These are phyloP conservation scores for Raphanus sativus DNA, from an alignment of 345 rosid genomes.

Conservation along the genomic window DNA sequence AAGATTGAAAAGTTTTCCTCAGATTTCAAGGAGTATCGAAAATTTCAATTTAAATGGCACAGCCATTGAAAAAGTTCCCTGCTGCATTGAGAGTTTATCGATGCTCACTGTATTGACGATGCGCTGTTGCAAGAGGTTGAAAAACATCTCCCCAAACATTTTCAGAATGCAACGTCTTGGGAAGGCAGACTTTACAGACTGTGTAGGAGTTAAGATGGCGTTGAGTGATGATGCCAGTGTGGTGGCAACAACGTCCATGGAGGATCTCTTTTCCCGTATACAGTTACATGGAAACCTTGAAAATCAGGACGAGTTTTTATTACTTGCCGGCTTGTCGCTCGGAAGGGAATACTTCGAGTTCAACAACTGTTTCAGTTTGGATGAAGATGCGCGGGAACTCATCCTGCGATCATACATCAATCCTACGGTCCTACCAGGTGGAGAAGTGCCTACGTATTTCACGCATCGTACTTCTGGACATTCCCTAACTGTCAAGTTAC, in stretches of 20 bases:
- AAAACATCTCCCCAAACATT: conserved; percentile 20
- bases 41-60: too few species aligned
- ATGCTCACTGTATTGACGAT: not conserved
- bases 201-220: not conserved
- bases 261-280: too few species aligned
- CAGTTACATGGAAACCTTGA: too few species aligned
- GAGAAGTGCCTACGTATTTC: not conserved
- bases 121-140: not conserved
- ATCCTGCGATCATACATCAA: not conserved
- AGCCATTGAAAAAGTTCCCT: conserved; percentile 3
- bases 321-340: too few species aligned
- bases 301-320: too few species aligned
- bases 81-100: not conserved
- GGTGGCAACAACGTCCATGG: too few species aligned
- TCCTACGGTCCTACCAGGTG: not conserved
- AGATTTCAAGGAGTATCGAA: not conserved
- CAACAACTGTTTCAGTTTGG: not conserved
- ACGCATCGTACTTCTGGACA: not conserved
- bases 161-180: not conserved
- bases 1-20: not conserved
- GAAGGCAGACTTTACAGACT: not conserved
- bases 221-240: not conserved
- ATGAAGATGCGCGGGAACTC: not conserved
- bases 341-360: not conserved
- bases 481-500: not conserved